Base-by-base conservation (phyloP, 164 flowering plant genomes). In the Santalum album region DNA sequence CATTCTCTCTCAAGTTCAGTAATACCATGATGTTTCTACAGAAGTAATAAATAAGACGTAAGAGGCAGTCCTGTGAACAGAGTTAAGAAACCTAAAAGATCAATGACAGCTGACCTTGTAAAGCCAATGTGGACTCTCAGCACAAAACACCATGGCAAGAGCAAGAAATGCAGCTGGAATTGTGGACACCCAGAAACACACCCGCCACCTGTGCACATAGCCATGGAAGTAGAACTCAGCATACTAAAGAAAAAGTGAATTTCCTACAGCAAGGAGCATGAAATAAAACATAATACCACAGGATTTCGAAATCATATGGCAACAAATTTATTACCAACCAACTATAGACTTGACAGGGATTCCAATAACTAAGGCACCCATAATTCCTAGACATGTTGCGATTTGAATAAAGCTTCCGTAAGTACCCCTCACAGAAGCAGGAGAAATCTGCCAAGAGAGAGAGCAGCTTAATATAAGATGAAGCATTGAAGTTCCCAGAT, bases 361-460 rank as follows among this genome's bases (percentile, higher is more conserved):
- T 65, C 99, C 99, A 25, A 90, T 69, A n/a, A 90, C 62, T 2
- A 94, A 72, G 60, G 99, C 69, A 3, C 56, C 80, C 78, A 82
- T 67, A 46, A 94, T 77, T 56, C 99, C 99, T 54, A 94, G 80
- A 65, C 99, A 90, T 18, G 97, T 87, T 49, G 97, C 95, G 55
- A 94, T 86, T 66, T 94, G 99, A 66, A 84, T 82, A 63, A 87
- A 86, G 72, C 95, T 81, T 53, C 99, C 99, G 68, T 83, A 90
- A 39, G 99, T 94, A 55, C 97, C 99, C 69, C 99, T 79, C 58
- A 94, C 90, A 72, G 52, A 79, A 48, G 99, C 68, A 56, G 99
- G 90, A 54, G 87, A 84, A 43, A 84, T 65, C 90, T 84, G 58
- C 48, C 25, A 17, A 26, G 1, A 42, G n/a, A 36, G 23, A 35